Conservation (phyloP, 352 stramenopile species). For the Globisporangium abappressorium region DNA sequence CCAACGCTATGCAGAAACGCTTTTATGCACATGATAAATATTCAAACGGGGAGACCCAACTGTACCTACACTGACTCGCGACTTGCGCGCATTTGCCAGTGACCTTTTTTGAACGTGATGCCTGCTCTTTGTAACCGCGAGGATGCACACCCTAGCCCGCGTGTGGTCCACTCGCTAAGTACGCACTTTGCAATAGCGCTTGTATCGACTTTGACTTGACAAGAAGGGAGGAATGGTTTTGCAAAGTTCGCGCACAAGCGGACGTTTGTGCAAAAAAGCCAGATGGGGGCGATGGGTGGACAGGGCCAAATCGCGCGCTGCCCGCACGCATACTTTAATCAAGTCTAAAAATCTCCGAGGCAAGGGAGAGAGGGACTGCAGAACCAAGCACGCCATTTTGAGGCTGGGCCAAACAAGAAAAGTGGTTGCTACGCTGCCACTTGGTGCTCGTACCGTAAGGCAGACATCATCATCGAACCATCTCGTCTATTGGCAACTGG, state of each 20-base stretch:
- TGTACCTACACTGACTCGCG: conserved; percentile 6
- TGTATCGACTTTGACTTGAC: neutral
- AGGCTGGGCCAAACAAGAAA: neutral
- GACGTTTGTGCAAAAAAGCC: conserved; percentile 6
- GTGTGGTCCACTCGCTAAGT: neutral
- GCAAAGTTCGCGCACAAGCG: conserved; percentile 2
- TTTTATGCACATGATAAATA: neutral
- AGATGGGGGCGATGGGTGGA: conserved; percentile 1
- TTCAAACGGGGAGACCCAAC: neutral
- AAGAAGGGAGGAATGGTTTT: neutral
- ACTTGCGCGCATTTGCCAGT: neutral
- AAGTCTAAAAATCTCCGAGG: conserved; percentile 6
- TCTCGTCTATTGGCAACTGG: neutral
- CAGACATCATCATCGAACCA: neutral
- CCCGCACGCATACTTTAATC: conserved; percentile 1
- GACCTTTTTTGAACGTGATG: conserved; percentile 4
- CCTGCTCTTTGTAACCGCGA: neutral
- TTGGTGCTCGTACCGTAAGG: neutral
- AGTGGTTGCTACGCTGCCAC: neutral
- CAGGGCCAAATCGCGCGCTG: neutral
- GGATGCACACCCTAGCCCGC: neutral
- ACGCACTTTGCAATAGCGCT: neutral
- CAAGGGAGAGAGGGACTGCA: neutral
- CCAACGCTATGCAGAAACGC: neutral
- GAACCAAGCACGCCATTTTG: conserved; percentile 4